Base-by-base conservation (phyloP, 78 protist species). In the Dictyostelium intermedium region DNA sequence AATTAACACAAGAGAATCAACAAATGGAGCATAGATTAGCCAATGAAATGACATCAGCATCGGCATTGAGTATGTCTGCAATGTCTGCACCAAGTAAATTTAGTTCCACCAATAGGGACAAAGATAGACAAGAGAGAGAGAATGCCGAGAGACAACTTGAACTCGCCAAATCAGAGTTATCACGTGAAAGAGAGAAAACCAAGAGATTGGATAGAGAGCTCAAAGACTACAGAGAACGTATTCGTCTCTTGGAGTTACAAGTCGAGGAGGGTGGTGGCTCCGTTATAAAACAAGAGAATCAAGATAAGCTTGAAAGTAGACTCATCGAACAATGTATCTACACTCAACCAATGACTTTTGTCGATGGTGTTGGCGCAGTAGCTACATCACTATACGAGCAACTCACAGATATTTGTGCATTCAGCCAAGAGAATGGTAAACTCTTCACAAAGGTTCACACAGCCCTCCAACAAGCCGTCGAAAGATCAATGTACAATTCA, bases 301-400 rank as follows among this genome's bases (percentile, higher is more conserved):
- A 87, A 87, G 93, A 87, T 63, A 8, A 78, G 16, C 85, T 78
- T 25, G 93, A 87, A 66, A 79, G 63, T 50, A 77, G 30, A 79
- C 23, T 87, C 23, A 87, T 87, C 16, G 93, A 87, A 35, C 85
- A 79, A 63, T 87, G 85, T 43, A 87, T 87, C 10, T 87, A 79
- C 30, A 63, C 80, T 45, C 85, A 79, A 79, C 35, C 86, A 34
- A 43, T 78, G 18, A 79, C 93, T 5, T 87, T 87, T 20, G 70
- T 76, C 25, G 93, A 87, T 78, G 93, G 93, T 41, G 79, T 79
- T 63, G 93, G 93, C 9, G 45, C 85, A 27, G 45, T 39, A 43
- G 84, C 93, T 10, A 53, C 73, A 78, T 78, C 84, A 77, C 43
- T 87, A n/a, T 87, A 34, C 7, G 34, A 27, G 11, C 39, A 79